phyloP scores from a whole-genome alignment of 345 rosid genomes.

The Corchorus capsularis region DNA sequence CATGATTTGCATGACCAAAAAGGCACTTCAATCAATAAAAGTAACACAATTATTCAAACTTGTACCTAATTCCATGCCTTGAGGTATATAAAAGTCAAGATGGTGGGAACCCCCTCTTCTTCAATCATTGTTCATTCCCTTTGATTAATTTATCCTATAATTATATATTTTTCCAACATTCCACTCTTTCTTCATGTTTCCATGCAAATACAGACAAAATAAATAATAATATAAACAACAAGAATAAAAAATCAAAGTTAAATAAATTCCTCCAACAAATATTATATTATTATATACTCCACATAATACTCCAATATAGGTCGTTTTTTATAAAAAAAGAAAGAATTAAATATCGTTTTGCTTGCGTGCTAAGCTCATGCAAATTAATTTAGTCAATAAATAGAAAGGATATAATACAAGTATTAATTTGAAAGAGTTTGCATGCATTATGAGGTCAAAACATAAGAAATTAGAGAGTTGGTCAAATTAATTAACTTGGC shows the following conservation, averaged over 20 bases:
- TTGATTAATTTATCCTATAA: background rate
- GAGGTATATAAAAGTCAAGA: conserved; percentile 36
- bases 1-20: conserved; percentile 1
- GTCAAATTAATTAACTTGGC: background rate
- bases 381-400: background rate
- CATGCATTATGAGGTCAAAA: background rate
- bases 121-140: conserved; percentile 45
- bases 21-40: conserved; percentile 23
- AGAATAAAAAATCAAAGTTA: background rate
- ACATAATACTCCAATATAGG: too few species aligned
- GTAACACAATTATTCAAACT: conserved; percentile 41
- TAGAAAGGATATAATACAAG: background rate
- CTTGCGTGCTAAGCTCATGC: background rate
- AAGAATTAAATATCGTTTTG: too few species aligned
- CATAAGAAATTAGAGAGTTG: background rate
- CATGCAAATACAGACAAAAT: background rate
- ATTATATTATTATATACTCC: too few species aligned
- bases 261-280: background rate
- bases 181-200: background rate
- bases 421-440: background rate
- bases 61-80: conserved; percentile 45
- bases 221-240: background rate
- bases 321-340: background rate
- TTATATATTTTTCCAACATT: conserved; percentile 14
- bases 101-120: conserved; percentile 33